Evolutionary conservation across 2,329 filamentous ascomycete species (phyloP), one percentile per base, ranked within the genome.

Genomic region (Tolypocladium nubicola): DNA sequence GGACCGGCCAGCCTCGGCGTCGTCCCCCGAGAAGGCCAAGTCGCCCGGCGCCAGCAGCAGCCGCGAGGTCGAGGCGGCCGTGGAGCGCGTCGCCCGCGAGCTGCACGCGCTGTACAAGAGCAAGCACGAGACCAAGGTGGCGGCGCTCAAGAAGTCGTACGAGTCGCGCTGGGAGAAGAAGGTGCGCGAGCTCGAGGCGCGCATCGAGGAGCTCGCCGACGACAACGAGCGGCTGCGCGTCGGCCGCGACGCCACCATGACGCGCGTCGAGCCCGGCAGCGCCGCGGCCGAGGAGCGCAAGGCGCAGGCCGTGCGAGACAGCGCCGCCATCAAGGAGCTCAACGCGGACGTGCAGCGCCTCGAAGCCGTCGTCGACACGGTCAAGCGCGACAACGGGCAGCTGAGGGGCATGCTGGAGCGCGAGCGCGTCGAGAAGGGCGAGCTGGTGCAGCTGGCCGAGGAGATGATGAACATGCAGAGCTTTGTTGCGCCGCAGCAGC

Each of bases 81-180:
- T 93, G 26, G 90, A 96, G 72, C 90, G 92, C 63, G 91, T 97
- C 45, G 92, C 93, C n/a, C 83, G 90, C 37, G 94, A 99, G 68
- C 80, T 99, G 45, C 94, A 99, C 70, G 81, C 87, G 0, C 80
- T 96, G 13, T 99, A 99, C 81, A 97, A 97, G 76, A 86, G 88
- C 68, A 99, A 99, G 75, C 94, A 99, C 70, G 93, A 97, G 76
- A 90, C 87, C 61, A 99, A 99, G 76, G 93, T 97, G 50, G 83
- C 89, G 1, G 93, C 92, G 4, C 79, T 99, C 62, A 97, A 87
- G 75, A 86, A 87, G 73, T 86, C 82, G 61, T 88, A 97, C 74
- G 90, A 97, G 71, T 82, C 83, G 52, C 86, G 93, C 56, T 94
- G 90, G 83, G 90, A 96, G 73, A 95, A 95, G 79, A 89, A 88